phyloP scores from a whole-genome alignment of 2,329 filamentous ascomycete genomes.

The Pestalotiopsis sp. region DNA sequence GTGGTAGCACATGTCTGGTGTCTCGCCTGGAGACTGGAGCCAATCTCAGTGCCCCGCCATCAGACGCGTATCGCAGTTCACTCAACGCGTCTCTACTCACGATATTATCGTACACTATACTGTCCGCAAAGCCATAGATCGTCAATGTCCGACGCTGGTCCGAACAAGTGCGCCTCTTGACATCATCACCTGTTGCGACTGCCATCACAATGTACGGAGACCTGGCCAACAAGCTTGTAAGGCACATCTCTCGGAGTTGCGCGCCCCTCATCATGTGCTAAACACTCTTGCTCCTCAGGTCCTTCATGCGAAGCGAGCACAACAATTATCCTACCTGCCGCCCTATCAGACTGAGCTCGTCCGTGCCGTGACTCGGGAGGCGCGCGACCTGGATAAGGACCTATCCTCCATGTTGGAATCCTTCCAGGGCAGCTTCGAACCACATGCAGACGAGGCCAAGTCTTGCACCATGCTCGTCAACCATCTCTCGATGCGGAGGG shows the following conservation, averaged over 20 bases:
- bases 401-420: slow-evolving; percentile 76
- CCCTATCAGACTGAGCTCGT: slow-evolving; percentile 92
- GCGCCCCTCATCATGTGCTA: slow-evolving; percentile 11
- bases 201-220: slow-evolving; percentile 77
- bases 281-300: slow-evolving; percentile 56
- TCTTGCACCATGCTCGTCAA: slow-evolving; percentile 90
- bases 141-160: too few species aligned
- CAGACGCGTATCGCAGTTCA: background rate
- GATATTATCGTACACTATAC: background rate
- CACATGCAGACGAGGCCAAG: slow-evolving; percentile 75
- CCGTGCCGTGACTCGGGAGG: slow-evolving; percentile 83
- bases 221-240: slow-evolving; percentile 79
- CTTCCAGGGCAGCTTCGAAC: slow-evolving; percentile 84
- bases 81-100: background rate
- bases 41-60: background rate
- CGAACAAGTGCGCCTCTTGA: background rate
- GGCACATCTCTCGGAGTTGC: slow-evolving; percentile 20
- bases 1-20: background rate
- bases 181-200: background rate
- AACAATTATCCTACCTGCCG: slow-evolving; percentile 81
- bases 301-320: slow-evolving; percentile 92
- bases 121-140: too few species aligned
- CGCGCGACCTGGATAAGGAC: slow-evolving; percentile 89
- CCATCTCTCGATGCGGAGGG: slow-evolving; percentile 90
- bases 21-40: background rate